Conservation (phyloP, 805 yeast species). For the Candida michaelii region DNA sequence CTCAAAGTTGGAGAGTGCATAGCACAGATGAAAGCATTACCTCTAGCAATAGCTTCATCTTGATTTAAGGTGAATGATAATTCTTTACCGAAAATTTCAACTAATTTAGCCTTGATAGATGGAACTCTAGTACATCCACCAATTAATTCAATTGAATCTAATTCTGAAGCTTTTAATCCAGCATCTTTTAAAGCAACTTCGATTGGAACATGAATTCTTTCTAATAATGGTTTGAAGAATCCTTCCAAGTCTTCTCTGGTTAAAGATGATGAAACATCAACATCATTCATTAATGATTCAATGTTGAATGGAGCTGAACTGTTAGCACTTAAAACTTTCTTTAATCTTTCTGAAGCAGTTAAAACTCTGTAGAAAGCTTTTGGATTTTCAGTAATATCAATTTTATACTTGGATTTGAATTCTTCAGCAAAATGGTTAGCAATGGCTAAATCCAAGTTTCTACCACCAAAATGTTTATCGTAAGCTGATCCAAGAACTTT, state of each 20-base stretch:
- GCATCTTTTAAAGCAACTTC: conserved; percentile 81
- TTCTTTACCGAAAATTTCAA: conserved; percentile 79
- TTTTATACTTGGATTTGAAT: conserved; percentile 88
- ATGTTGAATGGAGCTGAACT: conserved; percentile 89
- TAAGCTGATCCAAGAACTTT: conserved; percentile 88
- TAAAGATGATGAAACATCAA: conserved; percentile 88
- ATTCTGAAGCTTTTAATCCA: conserved; percentile 64
- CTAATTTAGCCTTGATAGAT: conserved; percentile 75
- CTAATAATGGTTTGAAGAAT: conserved; percentile 77
- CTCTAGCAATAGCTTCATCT: conserved; percentile 98
- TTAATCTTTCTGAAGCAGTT: conserved; percentile 87
- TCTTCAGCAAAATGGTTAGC: conserved; percentile 94
- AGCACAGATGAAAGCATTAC: conserved; percentile 98
- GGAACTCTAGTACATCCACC: conserved; percentile 99
- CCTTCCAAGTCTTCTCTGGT: conserved; percentile 92
- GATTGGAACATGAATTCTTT: conserved; percentile 73
- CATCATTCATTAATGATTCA: conserved; percentile 96
- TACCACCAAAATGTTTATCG: conserved; percentile 97
- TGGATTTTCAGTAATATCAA: conserved; percentile 85
- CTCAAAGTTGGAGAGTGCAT: conserved; percentile 98
- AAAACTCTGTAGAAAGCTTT: conserved; percentile 94
- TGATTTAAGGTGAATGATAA: conserved; percentile 95
- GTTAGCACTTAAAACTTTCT: conserved; percentile 96
- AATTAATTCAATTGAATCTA: conserved; percentile 90
- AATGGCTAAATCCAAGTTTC: conserved; percentile 91